These are phyloP conservation scores for Hawksworthiomyces lignivorus DNA, from an alignment of 2,329 filamentous ascomycete genomes.

Conservation along the genomic window DNA sequence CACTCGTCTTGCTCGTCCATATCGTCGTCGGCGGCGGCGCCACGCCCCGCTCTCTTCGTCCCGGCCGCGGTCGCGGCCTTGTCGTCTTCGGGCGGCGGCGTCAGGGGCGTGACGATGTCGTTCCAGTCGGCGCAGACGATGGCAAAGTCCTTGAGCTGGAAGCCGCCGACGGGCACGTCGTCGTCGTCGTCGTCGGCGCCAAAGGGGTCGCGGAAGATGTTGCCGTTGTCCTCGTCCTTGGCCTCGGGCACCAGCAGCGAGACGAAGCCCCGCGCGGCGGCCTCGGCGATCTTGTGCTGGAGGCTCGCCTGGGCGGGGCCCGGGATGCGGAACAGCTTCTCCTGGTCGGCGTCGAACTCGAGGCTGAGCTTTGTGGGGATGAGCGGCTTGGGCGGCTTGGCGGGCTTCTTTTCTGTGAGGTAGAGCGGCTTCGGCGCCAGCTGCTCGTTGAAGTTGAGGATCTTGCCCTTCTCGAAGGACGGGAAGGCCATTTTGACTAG, in stretches of 20 bases:
- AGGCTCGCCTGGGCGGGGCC: constrained; percentile 47
- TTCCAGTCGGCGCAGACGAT: constrained; percentile 86
- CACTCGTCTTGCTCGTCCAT: constrained; percentile 50
- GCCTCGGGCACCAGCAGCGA: constrained; percentile 31
- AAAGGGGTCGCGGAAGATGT: constrained; percentile 25
- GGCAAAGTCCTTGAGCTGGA: constrained; percentile 72
- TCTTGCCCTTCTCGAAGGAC: constrained; percentile 65
- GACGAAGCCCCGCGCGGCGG: constrained; percentile 41
- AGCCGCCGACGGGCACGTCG: constrained; percentile 62
- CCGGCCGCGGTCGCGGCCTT: constrained; percentile 16
- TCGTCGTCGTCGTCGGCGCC: constrained; percentile 40
- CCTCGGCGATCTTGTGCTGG: constrained; percentile 48
- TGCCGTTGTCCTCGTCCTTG: constrained; percentile 36
- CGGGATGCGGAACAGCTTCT: constrained; percentile 74
- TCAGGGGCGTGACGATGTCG: constrained; percentile 46
- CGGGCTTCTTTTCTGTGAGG: constrained; percentile 70
- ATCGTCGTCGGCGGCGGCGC: too few relatives aligned
- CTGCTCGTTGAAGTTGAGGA: constrained; percentile 73
- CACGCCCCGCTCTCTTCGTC: too few relatives aligned
- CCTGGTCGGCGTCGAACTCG: constrained; percentile 78
- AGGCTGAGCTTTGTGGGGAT: constrained; percentile 82
- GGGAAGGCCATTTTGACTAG: constrained; percentile 75
- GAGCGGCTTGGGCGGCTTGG: constrained; percentile 72
- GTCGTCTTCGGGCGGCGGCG: constrained; percentile 13
- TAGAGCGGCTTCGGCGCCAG: constrained; percentile 73